These are phyloP conservation scores for Pezicula rhizophila DNA, from an alignment of 2,329 filamentous ascomycete species.

Conservation along the genomic window DNA sequence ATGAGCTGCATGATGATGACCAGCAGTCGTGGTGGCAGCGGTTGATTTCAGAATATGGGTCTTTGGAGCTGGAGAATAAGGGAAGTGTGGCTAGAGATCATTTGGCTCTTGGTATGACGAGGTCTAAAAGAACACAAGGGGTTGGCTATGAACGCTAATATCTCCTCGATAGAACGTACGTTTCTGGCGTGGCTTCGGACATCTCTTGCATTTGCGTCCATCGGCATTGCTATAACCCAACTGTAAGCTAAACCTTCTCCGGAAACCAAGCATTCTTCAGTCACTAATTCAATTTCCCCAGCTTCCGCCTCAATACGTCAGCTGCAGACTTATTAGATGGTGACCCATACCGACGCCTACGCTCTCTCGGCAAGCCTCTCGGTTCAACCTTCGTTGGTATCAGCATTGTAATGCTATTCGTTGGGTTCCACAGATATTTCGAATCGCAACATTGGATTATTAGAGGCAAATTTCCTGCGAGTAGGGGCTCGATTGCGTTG, in stretches of 20 bases:
- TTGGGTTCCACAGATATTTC: conserved; percentile 75
- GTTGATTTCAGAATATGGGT: conserved; percentile 39
- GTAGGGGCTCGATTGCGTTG: conserved; percentile 66
- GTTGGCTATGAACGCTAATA: background rate
- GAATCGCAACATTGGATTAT: conserved; percentile 76
- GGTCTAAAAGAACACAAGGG: background rate
- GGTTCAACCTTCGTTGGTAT: conserved; percentile 73
- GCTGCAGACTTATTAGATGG: conserved; percentile 17
- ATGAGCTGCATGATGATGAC: conserved; percentile 14
- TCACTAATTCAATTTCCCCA: background rate
- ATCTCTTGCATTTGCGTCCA: conserved; percentile 73
- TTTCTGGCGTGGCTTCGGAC: conserved; percentile 83
- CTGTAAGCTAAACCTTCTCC: conserved; percentile 34
- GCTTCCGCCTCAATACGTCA: conserved; percentile 70
- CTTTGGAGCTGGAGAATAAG: conserved; percentile 76
- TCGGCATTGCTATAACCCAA: conserved; percentile 78
- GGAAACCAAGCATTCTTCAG: background rate
- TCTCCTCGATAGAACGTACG: conserved; percentile 57
- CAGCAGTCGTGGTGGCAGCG: conserved; percentile 45
- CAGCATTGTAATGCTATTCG: conserved; percentile 65
- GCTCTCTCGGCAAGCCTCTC: conserved; percentile 65
- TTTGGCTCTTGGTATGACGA: conserved; percentile 61
- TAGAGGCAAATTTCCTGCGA: conserved; percentile 72
- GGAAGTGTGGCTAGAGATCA: conserved; percentile 79
- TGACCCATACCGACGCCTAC: conserved; percentile 37